phyloP scores from a whole-genome alignment of 2,329 filamentous ascomycete genomes.

The Calonectria ilicicola region DNA sequence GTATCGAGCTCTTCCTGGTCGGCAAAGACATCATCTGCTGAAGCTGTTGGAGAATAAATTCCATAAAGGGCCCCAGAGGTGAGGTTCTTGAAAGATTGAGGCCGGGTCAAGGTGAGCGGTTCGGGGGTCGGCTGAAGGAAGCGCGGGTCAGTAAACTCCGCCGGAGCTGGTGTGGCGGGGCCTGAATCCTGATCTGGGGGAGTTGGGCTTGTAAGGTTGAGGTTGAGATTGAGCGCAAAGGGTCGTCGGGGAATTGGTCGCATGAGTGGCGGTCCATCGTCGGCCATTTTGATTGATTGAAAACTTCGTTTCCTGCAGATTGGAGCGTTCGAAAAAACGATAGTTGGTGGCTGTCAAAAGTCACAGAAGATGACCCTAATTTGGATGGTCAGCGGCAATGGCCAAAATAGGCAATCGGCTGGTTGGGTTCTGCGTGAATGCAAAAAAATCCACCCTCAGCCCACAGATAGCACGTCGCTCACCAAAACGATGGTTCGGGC shows the following conservation, averaged over 20 bases:
- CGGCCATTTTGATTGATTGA: slow-evolving; percentile 46
- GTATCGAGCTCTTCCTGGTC: slow-evolving; percentile 69
- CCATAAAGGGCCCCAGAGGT: slow-evolving; percentile 91
- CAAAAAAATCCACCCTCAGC: slow-evolving; percentile 9
- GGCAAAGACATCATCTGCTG: slow-evolving; percentile 59
- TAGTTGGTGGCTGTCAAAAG: neutral
- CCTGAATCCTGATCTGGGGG: slow-evolving; percentile 52
- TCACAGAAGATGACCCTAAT: neutral
- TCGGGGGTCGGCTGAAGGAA: slow-evolving; percentile 54
- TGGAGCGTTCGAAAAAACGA: neutral
- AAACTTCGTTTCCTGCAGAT: neutral
- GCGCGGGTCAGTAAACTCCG: slow-evolving; percentile 49
- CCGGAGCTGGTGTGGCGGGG: slow-evolving; percentile 30
- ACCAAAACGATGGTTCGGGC: neutral
- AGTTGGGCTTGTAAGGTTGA: slow-evolving; percentile 62
- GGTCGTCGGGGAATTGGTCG: slow-evolving; percentile 79
- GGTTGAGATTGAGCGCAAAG: slow-evolving; percentile 71
- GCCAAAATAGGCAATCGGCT: slow-evolving; percentile 2
- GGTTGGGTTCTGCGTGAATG: slow-evolving; percentile 4
- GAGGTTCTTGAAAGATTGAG: slow-evolving; percentile 85
- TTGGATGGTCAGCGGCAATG: slow-evolving; percentile 9
- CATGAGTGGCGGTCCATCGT: slow-evolving; percentile 66
- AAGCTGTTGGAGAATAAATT: slow-evolving; percentile 82
- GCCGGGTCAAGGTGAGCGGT: slow-evolving; percentile 67
- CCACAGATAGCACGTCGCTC: slow-evolving; percentile 14